A percentile compares a stretch with the other conserved stretches of the same genome.
Conservation (phyloP, 148 eudicot genomes). For the Dysphania ambrosioides region DNA sequence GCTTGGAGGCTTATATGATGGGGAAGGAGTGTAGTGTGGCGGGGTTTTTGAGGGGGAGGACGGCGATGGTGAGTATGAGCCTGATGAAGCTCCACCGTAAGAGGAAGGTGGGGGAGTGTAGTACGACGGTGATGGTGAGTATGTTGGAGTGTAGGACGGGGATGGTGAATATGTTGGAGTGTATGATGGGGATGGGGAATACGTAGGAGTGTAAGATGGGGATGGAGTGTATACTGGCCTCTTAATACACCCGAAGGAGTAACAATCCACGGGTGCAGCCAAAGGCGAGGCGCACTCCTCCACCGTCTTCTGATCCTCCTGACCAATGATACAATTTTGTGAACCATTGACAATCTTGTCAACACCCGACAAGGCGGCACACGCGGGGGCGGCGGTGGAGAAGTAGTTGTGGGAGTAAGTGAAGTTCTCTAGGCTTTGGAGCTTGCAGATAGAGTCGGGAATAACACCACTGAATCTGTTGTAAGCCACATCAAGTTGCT, state of each 20-base stretch:
- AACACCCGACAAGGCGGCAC: constrained; percentile 28
- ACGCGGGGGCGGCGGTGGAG: constrained; percentile 56
- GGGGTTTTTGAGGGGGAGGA: not conserved
- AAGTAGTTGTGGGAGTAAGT: constrained; percentile 69
- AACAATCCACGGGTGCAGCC: constrained; percentile 59
- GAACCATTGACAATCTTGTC: constrained; percentile 36
- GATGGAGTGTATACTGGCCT: constrained; percentile 21
- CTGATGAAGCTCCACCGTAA: no score
- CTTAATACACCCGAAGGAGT: constrained; percentile 34
- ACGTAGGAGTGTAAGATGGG: constrained; percentile 23
- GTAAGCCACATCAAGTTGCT: constrained; percentile 72
- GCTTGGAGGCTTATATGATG: no score
- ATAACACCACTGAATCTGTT: constrained; percentile 62
- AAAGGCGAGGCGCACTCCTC: constrained; percentile 47
- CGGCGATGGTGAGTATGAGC: no score
- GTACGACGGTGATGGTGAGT: not conserved
- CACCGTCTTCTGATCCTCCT: constrained; percentile 40
- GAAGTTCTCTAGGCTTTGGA: no score
- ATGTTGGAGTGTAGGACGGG: not conserved
- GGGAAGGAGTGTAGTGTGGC: not conserved
- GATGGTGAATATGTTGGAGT: not conserved
- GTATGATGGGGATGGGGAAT: constrained; percentile 9
- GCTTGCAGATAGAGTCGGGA: constrained; percentile 56
- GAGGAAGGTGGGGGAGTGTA: no score
- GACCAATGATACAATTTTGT: constrained; percentile 56